These are phyloP conservation scores for Crassisporium funariophilum DNA, from an alignment of 768 basidiomycete genomes.

Conservation along the genomic window DNA sequence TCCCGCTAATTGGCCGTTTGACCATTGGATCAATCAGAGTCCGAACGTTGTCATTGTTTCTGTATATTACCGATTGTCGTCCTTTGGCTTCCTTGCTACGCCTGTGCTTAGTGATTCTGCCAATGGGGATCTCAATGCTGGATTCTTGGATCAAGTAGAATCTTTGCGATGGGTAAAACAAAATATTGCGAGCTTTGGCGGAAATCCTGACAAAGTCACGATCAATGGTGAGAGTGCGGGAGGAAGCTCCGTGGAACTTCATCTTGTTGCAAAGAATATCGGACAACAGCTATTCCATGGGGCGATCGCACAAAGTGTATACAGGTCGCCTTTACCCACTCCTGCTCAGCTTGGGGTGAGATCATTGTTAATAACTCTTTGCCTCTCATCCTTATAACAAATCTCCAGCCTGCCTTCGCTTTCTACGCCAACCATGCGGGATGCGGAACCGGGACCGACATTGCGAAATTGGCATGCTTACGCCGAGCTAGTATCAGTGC, in stretches of 20 bases:
- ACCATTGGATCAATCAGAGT: constrained; percentile 63
- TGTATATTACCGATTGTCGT: constrained; percentile 64
- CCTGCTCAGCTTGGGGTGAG: constrained; percentile 56
- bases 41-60: constrained; percentile 66
- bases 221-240: constrained; percentile 67
- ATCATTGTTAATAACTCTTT: not conserved
- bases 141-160: constrained; percentile 60
- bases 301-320: constrained; percentile 67
- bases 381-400: not conserved
- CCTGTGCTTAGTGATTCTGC: constrained; percentile 44
- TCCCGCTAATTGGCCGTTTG: constrained; percentile 66
- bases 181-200: constrained; percentile 65
- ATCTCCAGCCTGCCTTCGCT: constrained; percentile 49
- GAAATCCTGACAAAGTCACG: constrained; percentile 57
- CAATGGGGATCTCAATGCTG: constrained; percentile 53
- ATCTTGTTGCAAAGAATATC: constrained; percentile 47
- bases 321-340: constrained; percentile 49
- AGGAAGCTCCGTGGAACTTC: constrained; percentile 57
- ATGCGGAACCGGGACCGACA: constrained; percentile 41
- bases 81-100: constrained; percentile 61
- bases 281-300: constrained; percentile 48
- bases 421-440: constrained; percentile 52
- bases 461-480: constrained; percentile 45
- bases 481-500: constrained; percentile 52
- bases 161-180: constrained; percentile 66